Conservation (phyloP, 306 rosid species). For the Geum urbanum region DNA sequence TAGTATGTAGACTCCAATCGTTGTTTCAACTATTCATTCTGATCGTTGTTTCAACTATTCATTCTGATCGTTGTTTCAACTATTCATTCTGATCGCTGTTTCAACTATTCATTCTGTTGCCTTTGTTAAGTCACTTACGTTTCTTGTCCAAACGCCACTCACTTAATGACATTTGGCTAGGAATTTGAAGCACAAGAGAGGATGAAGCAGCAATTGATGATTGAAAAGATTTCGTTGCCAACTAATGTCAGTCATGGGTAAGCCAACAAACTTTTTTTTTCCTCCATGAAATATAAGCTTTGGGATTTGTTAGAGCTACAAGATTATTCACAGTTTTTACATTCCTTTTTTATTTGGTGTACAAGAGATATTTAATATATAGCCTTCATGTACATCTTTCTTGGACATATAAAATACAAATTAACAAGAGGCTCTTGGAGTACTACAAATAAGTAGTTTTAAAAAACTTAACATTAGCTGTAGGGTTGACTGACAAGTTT, state of each 20-base stretch:
- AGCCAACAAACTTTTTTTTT: slow-evolving; percentile 24
- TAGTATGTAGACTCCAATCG: background rate
- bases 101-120: background rate
- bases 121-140: background rate
- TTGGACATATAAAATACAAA: background rate
- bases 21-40: background rate
- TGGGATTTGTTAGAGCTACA: background rate
- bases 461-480: background rate
- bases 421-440: background rate
- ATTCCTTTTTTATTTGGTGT: background rate
- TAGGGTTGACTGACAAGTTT: background rate
- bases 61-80: no score
- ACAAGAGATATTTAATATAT: background rate
- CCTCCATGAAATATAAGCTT: background rate
- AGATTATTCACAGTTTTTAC: background rate
- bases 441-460: background rate
- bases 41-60: background rate
- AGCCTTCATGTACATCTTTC: background rate
- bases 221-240: slow-evolving; percentile 65
- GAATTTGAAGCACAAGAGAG: slow-evolving; percentile 93
- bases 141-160: background rate
- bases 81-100: background rate
- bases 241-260: slow-evolving; percentile 82
- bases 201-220: slow-evolving; percentile 71
- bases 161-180: slow-evolving; percentile 39